Evolutionary conservation across 345 rosid genomes (phyloP), one percentile per base, ranked within the genome.

Genomic region (Nephelium lappaceum): DNA sequence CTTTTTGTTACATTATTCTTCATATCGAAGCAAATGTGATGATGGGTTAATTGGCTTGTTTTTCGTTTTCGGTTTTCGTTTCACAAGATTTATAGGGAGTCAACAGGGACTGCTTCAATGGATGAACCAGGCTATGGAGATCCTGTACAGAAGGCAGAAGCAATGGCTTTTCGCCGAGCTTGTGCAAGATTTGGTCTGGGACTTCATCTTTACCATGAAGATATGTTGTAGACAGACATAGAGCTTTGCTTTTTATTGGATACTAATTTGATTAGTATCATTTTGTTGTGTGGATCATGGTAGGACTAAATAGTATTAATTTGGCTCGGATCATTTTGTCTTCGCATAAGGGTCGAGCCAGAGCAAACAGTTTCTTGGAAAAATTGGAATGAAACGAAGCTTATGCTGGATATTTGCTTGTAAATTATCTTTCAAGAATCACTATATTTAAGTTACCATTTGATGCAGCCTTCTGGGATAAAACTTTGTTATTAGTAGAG

Each of bases 111-210:
- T 39, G 88, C 98, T 78, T 71, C 89, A 0, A 78, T 84, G 53
- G 88, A 89, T 39, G 89, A 86, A 41, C 75, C 47, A 27, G 93
- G 94, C 66, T 89, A 88, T 61, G 97, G 97, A 43, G 95, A 94
- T 88, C 89, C 97, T 64, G 91, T 91, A 57, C 95, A 92, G 80
- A 91, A 90, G 84, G 98, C 98, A 11, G 97, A 94, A 85, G 94
- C 96, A 45, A 92, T 94, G 98, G 97, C 98, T 21, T 94, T 93
- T 81, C 91, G 96, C 4, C 86, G 97, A 68, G 95, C 96, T 6
- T 94, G 97, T 82, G 98, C 94, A 5, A 88, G 94, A 67, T 85
- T 94, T 73, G 98, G 98, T 41, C 93, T 92, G 5, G 98, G 97
- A 27, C 97, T 92, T 82, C 94, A 94, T 82, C 95, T 92, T 69